A percentile compares a stretch with the other conserved stretches of the same genome.
These are phyloP conservation scores for Lactarius sanguifluus DNA, from an alignment of 768 basidiomycete species.

Conservation along the genomic window DNA sequence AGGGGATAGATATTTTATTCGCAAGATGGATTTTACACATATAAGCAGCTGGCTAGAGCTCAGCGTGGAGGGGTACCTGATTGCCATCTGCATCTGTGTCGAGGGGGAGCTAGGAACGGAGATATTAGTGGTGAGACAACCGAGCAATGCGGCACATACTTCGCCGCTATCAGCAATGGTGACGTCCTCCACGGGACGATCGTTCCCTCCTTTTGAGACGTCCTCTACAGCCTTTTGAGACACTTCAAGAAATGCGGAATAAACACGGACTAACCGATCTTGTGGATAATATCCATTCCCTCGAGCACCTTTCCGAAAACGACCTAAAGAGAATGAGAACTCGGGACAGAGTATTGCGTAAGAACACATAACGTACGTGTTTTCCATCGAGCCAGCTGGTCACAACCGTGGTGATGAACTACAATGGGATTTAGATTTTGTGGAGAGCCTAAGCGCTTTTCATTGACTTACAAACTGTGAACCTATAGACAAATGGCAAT, in stretches of 20 bases:
- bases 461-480: slow-evolving; percentile 79
- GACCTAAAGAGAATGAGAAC: slow-evolving; percentile 50
- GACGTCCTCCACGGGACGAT: slow-evolving; percentile 77
- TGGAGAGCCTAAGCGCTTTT: slow-evolving; percentile 2
- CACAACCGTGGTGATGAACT: slow-evolving; percentile 91
- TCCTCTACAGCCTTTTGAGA: slow-evolving; percentile 55
- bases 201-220: slow-evolving; percentile 63
- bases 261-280: slow-evolving; percentile 59
- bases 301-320: slow-evolving; percentile 93
- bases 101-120: slow-evolving; percentile 49
- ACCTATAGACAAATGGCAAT: slow-evolving; percentile 42
- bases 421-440: slow-evolving; percentile 21
- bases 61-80: slow-evolving; percentile 91
- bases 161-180: slow-evolving; percentile 86
- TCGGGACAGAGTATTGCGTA: slow-evolving; percentile 24
- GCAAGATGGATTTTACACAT: slow-evolving; percentile 32
- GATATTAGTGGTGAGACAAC: slow-evolving; percentile 16
- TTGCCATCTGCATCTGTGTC: slow-evolving; percentile 65
- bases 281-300: slow-evolving; percentile 82
- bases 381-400: slow-evolving; percentile 91
- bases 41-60: slow-evolving; percentile 64
- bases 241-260: slow-evolving; percentile 1
- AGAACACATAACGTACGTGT: slow-evolving; percentile 53
- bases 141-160: slow-evolving; percentile 44
- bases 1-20: slow-evolving; percentile 34